Evolutionary conservation across 805 yeast genomes (phyloP).

Genomic region (Debaryomyces prosopidis): DNA sequence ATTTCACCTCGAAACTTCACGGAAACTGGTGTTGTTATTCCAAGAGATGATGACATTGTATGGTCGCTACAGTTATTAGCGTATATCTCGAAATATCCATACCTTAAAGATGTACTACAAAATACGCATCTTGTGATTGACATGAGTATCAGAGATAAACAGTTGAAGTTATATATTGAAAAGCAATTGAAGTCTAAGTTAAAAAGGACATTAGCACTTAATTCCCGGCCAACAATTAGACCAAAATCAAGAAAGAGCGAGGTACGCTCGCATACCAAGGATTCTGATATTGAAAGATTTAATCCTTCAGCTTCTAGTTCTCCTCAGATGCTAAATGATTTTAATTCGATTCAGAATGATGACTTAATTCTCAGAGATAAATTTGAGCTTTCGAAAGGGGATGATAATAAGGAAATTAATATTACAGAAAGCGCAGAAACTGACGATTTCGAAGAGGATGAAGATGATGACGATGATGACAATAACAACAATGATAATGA

Average conservation of each 20-base stretch:
- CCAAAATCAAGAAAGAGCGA: conserved; percentile 31
- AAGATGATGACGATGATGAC: conserved; percentile 21
- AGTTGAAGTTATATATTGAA: conserved; percentile 35
- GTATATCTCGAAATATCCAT: conserved; percentile 87
- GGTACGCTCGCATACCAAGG: conserved; percentile 5
- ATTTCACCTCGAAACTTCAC: conserved; percentile 40
- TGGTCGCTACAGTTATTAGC: conserved; percentile 93
- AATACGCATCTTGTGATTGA: conserved; percentile 73
- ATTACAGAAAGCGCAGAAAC: conserved; percentile 28
- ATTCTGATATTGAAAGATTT: conserved; percentile 21
- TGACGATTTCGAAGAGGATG: conserved; percentile 28
- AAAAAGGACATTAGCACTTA: conserved; percentile 28
- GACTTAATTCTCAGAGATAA: conserved; percentile 35
- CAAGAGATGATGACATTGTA: conserved; percentile 88
- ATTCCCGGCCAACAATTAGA: conserved; percentile 31
- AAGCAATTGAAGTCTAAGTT: conserved; percentile 33
- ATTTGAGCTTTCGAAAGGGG: conserved; percentile 27
- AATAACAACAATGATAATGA: conserved; percentile 6
- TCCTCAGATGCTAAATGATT: conserved; percentile 38
- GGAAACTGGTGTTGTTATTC: conserved; percentile 73
- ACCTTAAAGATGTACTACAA: conserved; percentile 71
- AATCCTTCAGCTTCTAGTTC: conserved; percentile 38
- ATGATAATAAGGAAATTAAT: conserved; percentile 14
- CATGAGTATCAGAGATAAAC: conserved; percentile 49
- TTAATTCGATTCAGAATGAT: conserved; percentile 30